Conservation (phyloP, 148 eudicot genomes). For the Gaultheria prostrata region DNA sequence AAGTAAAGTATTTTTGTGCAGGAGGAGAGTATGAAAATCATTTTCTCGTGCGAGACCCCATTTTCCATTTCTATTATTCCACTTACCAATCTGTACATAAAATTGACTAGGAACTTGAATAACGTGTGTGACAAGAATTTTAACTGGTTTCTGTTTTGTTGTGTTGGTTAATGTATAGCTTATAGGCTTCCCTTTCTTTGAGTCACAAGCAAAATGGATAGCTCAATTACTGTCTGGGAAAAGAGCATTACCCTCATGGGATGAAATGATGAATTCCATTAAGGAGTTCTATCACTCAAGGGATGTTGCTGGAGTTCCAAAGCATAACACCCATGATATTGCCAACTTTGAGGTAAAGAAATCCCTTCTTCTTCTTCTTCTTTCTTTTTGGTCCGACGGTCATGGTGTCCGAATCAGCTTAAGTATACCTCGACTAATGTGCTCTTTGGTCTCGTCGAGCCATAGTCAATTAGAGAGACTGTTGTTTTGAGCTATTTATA, state of each 20-base stretch:
- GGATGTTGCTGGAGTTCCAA: conserved; percentile 64
- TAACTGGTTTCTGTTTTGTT: background rate
- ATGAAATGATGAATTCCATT: conserved; percentile 70
- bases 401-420: no score
- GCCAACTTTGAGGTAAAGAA: conserved; percentile 58
- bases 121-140: background rate
- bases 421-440: no score
- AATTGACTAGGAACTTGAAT: no score
- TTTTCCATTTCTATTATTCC: no score
- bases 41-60: no score
- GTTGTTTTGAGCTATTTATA: no score
- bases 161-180: conserved; percentile 30
- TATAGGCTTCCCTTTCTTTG: conserved; percentile 84
- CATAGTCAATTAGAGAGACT: background rate
- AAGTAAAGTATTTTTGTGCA: background rate
- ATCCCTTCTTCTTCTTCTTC: background rate
- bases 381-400: no score
- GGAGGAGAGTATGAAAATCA: background rate
- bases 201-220: conserved; percentile 84
- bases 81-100: no score
- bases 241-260: conserved; percentile 58
- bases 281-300: conserved; percentile 52
- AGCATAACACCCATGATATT: conserved; percentile 67
- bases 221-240: conserved; percentile 64
- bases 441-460: no score